These are phyloP conservation scores for Thelonectria discophora DNA, from an alignment of 2,329 filamentous ascomycete species.

Conservation along the genomic window DNA sequence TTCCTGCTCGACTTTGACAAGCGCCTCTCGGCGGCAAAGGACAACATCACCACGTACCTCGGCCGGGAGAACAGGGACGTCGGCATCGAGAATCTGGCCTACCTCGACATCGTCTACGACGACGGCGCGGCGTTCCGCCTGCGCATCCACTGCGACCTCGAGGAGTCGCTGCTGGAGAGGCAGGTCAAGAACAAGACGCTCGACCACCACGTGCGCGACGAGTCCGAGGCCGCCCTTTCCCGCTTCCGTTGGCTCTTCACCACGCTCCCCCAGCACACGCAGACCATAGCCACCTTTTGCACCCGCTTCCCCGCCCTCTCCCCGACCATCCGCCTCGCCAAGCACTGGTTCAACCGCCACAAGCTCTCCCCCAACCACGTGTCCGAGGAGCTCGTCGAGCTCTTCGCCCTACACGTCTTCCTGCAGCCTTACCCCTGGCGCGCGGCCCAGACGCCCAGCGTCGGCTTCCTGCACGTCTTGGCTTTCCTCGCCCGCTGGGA, in stretches of 20 bases:
- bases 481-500: conserved; percentile 88
- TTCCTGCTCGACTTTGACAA: conserved; percentile 82
- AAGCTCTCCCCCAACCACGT: conserved; percentile 81
- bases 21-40: conserved; percentile 69
- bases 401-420: conserved; percentile 82
- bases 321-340: conserved; percentile 82
- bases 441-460: conserved; percentile 77
- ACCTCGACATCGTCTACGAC: conserved; percentile 81
- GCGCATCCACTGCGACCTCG: conserved; percentile 88
- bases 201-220: conserved; percentile 71
- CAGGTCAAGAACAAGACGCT: conserved; percentile 77
- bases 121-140: conserved; percentile 80
- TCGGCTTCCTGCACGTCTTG: conserved; percentile 84
- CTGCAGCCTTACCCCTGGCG: conserved; percentile 83
- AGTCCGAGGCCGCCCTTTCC: conserved; percentile 74
- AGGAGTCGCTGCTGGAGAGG: conserved; percentile 82
- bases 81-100: conserved; percentile 78
- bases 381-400: conserved; percentile 82
- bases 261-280: conserved; percentile 79
- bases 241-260: conserved; percentile 76
- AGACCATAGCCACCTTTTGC: conserved; percentile 81
- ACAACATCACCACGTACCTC: conserved; percentile 71
- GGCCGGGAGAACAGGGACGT: conserved; percentile 81
- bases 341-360: conserved; percentile 89
- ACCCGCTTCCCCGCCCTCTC: conserved; percentile 84